Evolutionary conservation across 2,329 filamentous ascomycete genomes (phyloP), one percentile per base, ranked within the genome.

Genomic region (Hymenoscyphus fructigenus): DNA sequence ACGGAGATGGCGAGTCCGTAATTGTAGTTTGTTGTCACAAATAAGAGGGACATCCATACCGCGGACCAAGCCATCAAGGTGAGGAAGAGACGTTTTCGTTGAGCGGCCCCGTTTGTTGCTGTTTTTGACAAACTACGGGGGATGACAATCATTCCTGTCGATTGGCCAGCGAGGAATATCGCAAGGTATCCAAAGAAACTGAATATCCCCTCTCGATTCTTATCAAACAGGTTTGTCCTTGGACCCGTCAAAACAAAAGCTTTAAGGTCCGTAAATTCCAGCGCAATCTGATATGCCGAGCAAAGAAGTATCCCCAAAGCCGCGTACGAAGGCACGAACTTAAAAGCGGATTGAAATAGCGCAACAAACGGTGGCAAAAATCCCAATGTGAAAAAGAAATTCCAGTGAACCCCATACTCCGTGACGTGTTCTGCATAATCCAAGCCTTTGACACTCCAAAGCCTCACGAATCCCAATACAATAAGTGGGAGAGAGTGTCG

Each of bases 361-460:
- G 94, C 93, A 61, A 96, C 88, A 73, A 96, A 96, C 0, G 93
- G 93, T 0, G 94, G 92, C 28, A 99, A 80, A 58, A 97, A 85
- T 5, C 88, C 93, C 10, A 99, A 83, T 0, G 95, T 99, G 79
- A 98, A 98, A 83, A 99, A 99, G 78, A 99, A 99, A 78, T 99
- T 99, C 95, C 95, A 99, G 78, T 99, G 95, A 10, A 99, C 92
- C 55, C 95, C 95, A 75, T 99, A 99, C 76, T 99, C 95, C 15
- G 92, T 93, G 65, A 97, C 92, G 80, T 99, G 95, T 77, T 99
- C 95, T 2, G 93, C 93, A 75, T 99, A 99, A 75, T 98, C 93
- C 34, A 97, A 81, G 6, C 92, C 91, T 79, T 99, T 99, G 75
- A 98, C 93, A 71, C 89, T 96, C 70, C 92, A 87, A 28, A 98